A percentile compares a stretch with the other conserved stretches of the same genome.
These are phyloP conservation scores for Neospermospora avenae DNA, from an alignment of 2,329 filamentous ascomycete species.

Conservation along the genomic window DNA sequence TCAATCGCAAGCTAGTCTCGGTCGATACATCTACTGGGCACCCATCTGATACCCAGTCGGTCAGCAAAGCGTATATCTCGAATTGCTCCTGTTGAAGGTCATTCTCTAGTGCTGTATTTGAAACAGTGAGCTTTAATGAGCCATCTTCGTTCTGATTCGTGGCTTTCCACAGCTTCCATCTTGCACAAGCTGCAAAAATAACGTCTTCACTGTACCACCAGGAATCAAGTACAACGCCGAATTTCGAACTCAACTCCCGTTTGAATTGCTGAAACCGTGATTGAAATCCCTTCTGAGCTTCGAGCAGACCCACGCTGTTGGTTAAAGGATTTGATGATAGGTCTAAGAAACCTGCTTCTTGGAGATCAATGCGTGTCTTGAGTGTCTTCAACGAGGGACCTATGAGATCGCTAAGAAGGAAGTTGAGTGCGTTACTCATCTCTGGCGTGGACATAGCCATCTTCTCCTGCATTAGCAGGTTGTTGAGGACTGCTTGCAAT, in stretches of 20 bases:
- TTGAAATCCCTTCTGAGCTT: not conserved
- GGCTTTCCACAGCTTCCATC: constrained; percentile 11
- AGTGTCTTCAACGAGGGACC: not conserved
- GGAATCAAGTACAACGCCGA: constrained; percentile 9
- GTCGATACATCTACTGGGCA: not conserved
- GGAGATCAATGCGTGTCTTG: not conserved
- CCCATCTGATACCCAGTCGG: not conserved
- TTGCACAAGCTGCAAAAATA: constrained; percentile 11
- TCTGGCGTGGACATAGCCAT: not conserved
- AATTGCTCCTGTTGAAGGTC: not conserved
- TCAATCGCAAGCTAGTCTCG: not conserved
- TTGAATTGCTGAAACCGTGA: constrained; percentile 1
- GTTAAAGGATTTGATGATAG: not conserved
- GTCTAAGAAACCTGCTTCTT: not conserved
- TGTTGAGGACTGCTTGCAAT: constrained; percentile 19
- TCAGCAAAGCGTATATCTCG: not conserved
- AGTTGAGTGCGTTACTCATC: constrained; percentile 3
- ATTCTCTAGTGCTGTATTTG: not conserved
- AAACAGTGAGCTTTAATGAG: not conserved
- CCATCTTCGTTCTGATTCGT: not conserved
- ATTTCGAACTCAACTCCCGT: not conserved
- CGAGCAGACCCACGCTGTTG: not conserved
- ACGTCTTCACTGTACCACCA: constrained; percentile 7
- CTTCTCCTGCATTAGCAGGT: constrained; percentile 5
- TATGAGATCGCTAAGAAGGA: constrained; percentile 9